Evolutionary conservation across 129 eudicot species (phyloP).

Genomic region (Mikania micrantha): DNA sequence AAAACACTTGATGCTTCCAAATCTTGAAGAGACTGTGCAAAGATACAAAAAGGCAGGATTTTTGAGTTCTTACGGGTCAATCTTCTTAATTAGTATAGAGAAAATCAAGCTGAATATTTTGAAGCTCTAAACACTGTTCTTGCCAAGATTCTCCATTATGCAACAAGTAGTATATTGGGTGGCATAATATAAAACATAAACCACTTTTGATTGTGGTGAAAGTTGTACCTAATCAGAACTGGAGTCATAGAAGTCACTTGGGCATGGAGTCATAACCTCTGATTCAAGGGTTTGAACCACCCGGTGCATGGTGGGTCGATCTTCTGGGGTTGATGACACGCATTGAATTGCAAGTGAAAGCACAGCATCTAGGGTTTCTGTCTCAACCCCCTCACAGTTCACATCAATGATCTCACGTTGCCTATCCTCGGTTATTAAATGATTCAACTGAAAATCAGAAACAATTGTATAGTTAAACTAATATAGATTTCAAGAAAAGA

Average conservation of each 20-base stretch:
- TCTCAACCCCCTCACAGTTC: slow-evolving; percentile 73
- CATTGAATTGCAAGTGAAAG: slow-evolving; percentile 77
- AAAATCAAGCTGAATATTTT: slow-evolving; percentile 8
- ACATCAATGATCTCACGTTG: slow-evolving; percentile 84
- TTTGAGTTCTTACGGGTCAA: not conserved
- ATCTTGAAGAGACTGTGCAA: slow-evolving; percentile 23
- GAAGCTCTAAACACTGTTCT: slow-evolving; percentile 15
- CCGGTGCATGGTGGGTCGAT: slow-evolving; percentile 94
- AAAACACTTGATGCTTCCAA: slow-evolving; percentile 15
- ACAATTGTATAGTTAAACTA: not conserved
- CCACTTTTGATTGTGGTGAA: slow-evolving; percentile 16
- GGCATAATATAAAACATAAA: slow-evolving; percentile 23
- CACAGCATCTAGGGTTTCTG: slow-evolving; percentile 70
- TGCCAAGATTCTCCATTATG: slow-evolving; percentile 16
- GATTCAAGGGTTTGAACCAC: slow-evolving; percentile 93
- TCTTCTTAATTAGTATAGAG: slow-evolving; percentile 34
- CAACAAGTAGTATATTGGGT: slow-evolving; percentile 14
- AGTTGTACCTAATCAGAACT: slow-evolving; percentile 45
- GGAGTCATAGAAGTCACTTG: slow-evolving; percentile 97
- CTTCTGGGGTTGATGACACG: slow-evolving; percentile 84
- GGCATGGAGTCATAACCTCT: slow-evolving; percentile 97
- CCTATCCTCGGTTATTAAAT: slow-evolving; percentile 66
- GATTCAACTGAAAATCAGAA: slow-evolving; percentile 61
- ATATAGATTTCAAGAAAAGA: not conserved
- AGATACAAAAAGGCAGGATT: slow-evolving; percentile 3